Conservation (phyloP, 78 protist genomes). For the Salpingoeca rosetta region DNA sequence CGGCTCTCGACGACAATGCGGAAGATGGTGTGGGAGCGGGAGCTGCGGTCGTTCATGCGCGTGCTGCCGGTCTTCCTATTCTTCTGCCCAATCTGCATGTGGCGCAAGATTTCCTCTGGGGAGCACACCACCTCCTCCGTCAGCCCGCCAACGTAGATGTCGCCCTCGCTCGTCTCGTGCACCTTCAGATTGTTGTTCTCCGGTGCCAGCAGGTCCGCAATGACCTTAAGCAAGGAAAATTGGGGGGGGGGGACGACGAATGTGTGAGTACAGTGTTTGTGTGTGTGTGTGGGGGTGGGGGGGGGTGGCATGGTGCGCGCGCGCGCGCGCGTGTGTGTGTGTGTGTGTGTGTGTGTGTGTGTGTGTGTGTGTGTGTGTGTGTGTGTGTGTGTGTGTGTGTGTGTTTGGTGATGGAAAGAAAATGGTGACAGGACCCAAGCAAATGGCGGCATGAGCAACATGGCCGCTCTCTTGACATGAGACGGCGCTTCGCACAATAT, state of each 20-base stretch:
- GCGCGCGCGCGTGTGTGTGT: background rate
- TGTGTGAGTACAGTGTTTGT: no score
- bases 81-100: conserved; percentile 33
- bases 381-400: no score
- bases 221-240: conserved; percentile 2
- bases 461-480: no score
- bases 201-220: conserved; percentile 7
- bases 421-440: no score
- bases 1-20: conserved; percentile 52
- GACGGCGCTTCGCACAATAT: no score
- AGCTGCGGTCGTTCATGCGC: conserved; percentile 65
- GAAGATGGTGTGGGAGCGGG: conserved; percentile 82
- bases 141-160: conserved; percentile 31
- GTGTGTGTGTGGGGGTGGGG: no score
- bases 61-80: conserved; percentile 54
- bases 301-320: background rate
- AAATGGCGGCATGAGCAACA: no score
- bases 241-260: background rate
- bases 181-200: conserved; percentile 26
- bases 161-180: conserved; percentile 29
- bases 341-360: no score
- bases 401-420: no score
- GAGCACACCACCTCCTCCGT: conserved; percentile 50
- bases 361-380: no score
- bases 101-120: conserved; percentile 16